Base-by-base conservation (phyloP, 768 basidiomycete genomes). In the Xerocomellus chrysenteron region DNA sequence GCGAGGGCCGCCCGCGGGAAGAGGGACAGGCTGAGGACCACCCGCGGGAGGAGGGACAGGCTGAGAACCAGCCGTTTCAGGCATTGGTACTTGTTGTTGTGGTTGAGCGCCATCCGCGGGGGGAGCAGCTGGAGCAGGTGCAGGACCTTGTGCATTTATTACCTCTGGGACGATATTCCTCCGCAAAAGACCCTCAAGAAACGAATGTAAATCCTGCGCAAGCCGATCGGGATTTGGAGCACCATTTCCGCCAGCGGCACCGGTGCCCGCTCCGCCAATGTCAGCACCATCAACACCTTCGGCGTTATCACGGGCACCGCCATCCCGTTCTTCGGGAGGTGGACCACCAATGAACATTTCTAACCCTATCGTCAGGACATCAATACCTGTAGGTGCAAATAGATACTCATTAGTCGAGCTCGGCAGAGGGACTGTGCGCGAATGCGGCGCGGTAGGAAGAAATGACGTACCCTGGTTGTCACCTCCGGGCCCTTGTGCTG, bases 321-420 rank as follows among this genome's bases (percentile, higher is more conserved):
- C 61, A 21, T 44, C 65, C 19, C 43, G 44, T 24, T 52, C 60
- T 39, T 43, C 61, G 16, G 54, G 57, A 4, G 56, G 58, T 13
- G 63, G 52, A 40, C 61, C 63, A 43, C 61, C 65, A 10, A 76
- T 57, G 53, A 76, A 69, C 65, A 78, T 72, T 52, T 78, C 76
- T 30, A 78, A 59, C n/a, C 77, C 76, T 49, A 78, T 71, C 19
- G 76, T 75, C 26, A 78, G 4, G 6, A 74, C 56, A 42, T 71
- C 69, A 1, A 64, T 49, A 51, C 54, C 71, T 58, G 28, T 13
- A 42, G 28, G 43, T 5, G 9, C 35, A 55, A 59, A 55, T 0
- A 49, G 5, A 41, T 47, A 26, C 59, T 62, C 63, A 28, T 70
- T 51, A 55, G 63, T 57, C 26, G 54, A 68, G 55, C 16, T 61